Percentiles rank a stretch among this genome's conserved stretches.
These are phyloP conservation scores for Colletotrichum falcatum DNA, from an alignment of 2,329 filamentous ascomycete species.

Conservation along the genomic window DNA sequence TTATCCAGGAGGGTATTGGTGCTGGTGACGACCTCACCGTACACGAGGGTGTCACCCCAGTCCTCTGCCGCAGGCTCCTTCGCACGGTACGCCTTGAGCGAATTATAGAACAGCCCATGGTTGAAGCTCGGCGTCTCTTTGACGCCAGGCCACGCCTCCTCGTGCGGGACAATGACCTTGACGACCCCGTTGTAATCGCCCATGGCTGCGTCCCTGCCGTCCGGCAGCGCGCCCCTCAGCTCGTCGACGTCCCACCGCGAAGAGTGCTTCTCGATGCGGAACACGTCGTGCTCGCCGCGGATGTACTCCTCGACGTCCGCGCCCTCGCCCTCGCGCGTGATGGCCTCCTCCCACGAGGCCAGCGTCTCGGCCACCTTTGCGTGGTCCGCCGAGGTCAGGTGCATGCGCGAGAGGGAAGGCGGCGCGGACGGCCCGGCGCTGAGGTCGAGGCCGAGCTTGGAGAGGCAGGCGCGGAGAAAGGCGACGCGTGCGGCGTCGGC, in stretches of 20 bases:
- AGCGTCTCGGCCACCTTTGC: slow-evolving; percentile 76
- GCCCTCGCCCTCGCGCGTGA: slow-evolving; percentile 65
- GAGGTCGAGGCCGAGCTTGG: slow-evolving; percentile 84
- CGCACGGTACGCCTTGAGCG: slow-evolving; percentile 74
- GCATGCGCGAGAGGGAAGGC: slow-evolving; percentile 84
- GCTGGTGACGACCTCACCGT: slow-evolving; percentile 92
- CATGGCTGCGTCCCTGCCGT: slow-evolving; percentile 65
- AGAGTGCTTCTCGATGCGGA: slow-evolving; percentile 77
- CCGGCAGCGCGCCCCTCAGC: slow-evolving; percentile 63
- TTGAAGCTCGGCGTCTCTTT: slow-evolving; percentile 89
- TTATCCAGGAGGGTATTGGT: slow-evolving; percentile 95
- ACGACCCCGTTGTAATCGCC: slow-evolving; percentile 79
- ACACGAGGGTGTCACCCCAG: slow-evolving; percentile 85
- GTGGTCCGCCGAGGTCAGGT: slow-evolving; percentile 79
- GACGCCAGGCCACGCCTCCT: slow-evolving; percentile 72
- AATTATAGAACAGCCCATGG: slow-evolving; percentile 81
- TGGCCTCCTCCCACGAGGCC: slow-evolving; percentile 73
- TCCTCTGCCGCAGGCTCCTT: slow-evolving; percentile 66
- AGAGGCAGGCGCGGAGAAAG: slow-evolving; percentile 84
- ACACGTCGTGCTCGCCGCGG: slow-evolving; percentile 84
- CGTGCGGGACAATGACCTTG: slow-evolving; percentile 81
- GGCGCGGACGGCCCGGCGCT: slow-evolving; percentile 75
- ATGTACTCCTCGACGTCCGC: slow-evolving; percentile 71
- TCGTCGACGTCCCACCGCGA: slow-evolving; percentile 69
- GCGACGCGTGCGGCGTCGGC: slow-evolving; percentile 77